Base-by-base conservation (phyloP, 352 stramenopile species). In the Phytophthora ramorum region DNA sequence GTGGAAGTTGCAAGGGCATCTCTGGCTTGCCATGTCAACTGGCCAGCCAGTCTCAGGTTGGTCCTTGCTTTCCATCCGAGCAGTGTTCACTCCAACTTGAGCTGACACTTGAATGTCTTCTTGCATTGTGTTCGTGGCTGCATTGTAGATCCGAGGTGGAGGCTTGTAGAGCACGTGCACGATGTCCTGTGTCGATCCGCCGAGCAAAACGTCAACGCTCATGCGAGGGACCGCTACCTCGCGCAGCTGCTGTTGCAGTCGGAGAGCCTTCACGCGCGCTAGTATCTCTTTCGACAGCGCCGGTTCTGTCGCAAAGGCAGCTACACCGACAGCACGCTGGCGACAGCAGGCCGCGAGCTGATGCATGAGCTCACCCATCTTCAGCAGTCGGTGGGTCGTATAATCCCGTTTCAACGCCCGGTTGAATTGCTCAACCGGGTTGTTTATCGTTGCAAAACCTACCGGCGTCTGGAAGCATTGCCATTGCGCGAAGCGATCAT, bases 401-500 rank as follows among this genome's bases (percentile, higher is more conserved):
- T 57, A 69, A 17, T 74, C 64, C 9, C 47, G 43, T 41, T 73
- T 78, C 26, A 78, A 47, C 9, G 24, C 24, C 24, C 24, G 24
- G 24, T 28, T 28, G 24, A 28, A 28, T 28, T 28, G n/a, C 34
- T 78, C 65, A 24, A 71, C 49, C 10, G 71, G 71, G 40, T 79
- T 70, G 55, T 71, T 75, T 0, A 62, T 79, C 3, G 66, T 68
- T 2, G 66, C 71, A 38, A 54, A 65, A 0, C 55, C 57, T 0
- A 35, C 1, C 7, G 69, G 50, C 2, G 60, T 48, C 1, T 52
- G 38, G 19, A 41, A 46, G 37, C 63, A 69, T 16, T 74, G 46
- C 64, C 64, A 78, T 5, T 40, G 19, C 0, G n/a, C 63, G 19
- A 69, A 71, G 0, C 64, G 26, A 6, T 47, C 20, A 13, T 14